A percentile compares a stretch with the other conserved stretches of the same genome.
Conservation (phyloP, 306 rosid species). For the Acacia crassicarpa region DNA sequence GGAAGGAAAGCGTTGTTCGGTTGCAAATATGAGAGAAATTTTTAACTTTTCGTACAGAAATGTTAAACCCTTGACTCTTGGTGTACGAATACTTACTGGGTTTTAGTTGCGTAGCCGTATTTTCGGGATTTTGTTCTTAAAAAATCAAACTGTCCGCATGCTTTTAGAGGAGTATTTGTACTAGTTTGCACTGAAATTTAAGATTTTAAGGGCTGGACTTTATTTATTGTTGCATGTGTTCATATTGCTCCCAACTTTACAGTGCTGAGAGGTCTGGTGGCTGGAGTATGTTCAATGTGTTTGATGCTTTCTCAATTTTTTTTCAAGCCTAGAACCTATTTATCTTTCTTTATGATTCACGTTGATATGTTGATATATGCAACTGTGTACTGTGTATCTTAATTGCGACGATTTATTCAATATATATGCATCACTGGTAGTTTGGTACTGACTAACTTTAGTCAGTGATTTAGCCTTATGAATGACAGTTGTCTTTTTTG, state of each 20-base stretch:
- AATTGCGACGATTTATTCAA: background rate
- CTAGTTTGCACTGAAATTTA: background rate
- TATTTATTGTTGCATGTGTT: background rate
- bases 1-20: background rate
- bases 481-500: background rate
- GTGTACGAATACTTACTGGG: background rate
- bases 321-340: background rate
- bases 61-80: slow-evolving; percentile 31
- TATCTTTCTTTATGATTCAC: background rate
- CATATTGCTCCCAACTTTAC: background rate
- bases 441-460: background rate
- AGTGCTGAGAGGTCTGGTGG: background rate
- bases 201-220: background rate
- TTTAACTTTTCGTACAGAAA: background rate
- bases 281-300: background rate
- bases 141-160: background rate
- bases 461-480: background rate
- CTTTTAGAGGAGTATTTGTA: background rate
- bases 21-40: background rate
- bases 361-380: background rate
- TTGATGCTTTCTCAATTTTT: background rate
- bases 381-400: background rate
- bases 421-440: background rate
- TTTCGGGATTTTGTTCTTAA: background rate
- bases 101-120: slow-evolving; percentile 1